Conservation (phyloP, 108 stramenopile genomes). For the Skeletonema menzelii region DNA sequence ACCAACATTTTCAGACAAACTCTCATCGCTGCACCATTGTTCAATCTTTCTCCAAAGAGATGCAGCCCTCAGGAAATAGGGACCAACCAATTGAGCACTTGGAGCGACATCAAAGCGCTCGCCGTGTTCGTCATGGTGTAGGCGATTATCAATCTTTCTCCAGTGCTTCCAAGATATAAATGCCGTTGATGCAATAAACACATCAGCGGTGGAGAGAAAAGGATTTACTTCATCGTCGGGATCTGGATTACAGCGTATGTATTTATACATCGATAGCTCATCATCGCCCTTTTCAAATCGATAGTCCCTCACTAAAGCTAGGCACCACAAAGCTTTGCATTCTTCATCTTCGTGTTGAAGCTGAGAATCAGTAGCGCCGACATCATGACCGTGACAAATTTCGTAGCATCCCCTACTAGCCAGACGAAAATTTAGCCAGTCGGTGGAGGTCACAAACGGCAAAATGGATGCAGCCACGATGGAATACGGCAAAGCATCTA, state of each 20-base stretch:
- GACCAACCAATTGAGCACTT: constrained; percentile 12
- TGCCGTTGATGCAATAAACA: constrained; percentile 30
- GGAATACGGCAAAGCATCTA: constrained; percentile 12
- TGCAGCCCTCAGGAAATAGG: constrained; percentile 55
- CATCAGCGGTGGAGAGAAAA: constrained; percentile 25
- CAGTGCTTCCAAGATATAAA: constrained; percentile 47
- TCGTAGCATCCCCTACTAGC: constrained; percentile 14
- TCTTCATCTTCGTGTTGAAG: not conserved
- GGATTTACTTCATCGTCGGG: not conserved
- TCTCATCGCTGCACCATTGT: constrained; percentile 36
- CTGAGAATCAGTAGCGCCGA: no score
- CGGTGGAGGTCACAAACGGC: constrained; percentile 10
- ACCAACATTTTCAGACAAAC: constrained; percentile 2
- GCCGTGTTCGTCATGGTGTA: not conserved
- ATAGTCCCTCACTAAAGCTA: constrained; percentile 30
- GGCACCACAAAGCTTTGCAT: constrained; percentile 26
- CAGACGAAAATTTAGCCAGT: constrained; percentile 22
- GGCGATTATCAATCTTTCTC: constrained; percentile 24
- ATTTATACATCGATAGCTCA: not conserved
- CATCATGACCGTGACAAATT: constrained; percentile 3
- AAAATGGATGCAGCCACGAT: constrained; percentile 20
- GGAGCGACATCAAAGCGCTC: not conserved
- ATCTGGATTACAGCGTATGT: constrained; percentile 2
- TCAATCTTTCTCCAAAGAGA: constrained; percentile 48
- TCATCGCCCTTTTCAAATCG: constrained; percentile 8